phyloP scores from a whole-genome alignment of 352 stramenopile genomes.

The Phytophthora pistaciae region DNA sequence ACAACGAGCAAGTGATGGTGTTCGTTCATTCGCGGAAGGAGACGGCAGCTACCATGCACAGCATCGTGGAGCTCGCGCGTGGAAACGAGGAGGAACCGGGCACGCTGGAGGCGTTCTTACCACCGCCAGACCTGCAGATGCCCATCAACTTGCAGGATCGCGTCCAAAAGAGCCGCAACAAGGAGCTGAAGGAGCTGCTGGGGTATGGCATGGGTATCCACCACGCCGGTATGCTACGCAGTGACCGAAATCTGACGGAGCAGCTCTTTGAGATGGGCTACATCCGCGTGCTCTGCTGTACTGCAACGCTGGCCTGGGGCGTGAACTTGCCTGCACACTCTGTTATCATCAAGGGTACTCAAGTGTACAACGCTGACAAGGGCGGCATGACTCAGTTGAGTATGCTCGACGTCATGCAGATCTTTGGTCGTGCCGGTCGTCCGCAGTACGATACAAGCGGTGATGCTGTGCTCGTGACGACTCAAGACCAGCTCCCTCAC shows the following conservation, averaged over 20 bases:
- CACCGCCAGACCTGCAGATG: conserved; percentile 65
- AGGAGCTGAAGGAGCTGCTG: conserved; percentile 96
- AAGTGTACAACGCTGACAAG: conserved; percentile 99
- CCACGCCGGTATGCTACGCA: conserved; percentile 98
- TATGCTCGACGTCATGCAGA: conserved; percentile 99
- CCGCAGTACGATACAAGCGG: conserved; percentile 99
- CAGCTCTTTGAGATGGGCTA: conserved; percentile 97
- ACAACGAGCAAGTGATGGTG: conserved; percentile 96
- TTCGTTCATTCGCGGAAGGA: conserved; percentile 99
- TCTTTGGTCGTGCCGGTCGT: conserved; percentile 98
- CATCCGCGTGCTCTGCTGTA: conserved; percentile 98
- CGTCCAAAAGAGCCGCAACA: conserved; percentile 95
- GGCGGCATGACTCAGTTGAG: conserved; percentile 97
- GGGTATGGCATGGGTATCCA: conserved; percentile 97
- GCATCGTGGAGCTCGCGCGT: conserved; percentile 91
- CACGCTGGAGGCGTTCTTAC: conserved; percentile 68
- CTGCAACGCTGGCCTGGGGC: conserved; percentile 99
- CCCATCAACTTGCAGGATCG: conserved; percentile 63
- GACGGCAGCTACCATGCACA: conserved; percentile 95
- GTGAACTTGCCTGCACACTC: conserved; percentile 99
- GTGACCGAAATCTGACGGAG: conserved; percentile 96
- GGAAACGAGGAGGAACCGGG: conserved; percentile 67
- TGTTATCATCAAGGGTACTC: conserved; percentile 99
- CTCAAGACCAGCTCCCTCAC: conserved; percentile 92
- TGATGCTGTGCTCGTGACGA: conserved; percentile 99